Evolutionary conservation across 2,329 filamentous ascomycete species (phyloP).

Genomic region (Aspergillus neotritici): DNA sequence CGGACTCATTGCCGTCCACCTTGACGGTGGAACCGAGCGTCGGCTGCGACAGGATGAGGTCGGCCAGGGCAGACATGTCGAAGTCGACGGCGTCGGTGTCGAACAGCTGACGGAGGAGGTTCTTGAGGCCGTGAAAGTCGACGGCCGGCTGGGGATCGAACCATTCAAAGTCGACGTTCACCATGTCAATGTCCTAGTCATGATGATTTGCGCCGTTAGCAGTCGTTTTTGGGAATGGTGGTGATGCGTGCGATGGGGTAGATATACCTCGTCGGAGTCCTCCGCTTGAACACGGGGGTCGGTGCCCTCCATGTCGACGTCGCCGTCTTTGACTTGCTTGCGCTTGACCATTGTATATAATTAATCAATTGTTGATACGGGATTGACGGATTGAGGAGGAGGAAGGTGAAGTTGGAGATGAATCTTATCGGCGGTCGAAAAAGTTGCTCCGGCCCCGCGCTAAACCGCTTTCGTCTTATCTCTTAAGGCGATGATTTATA

Average conservation of each 20-base stretch:
- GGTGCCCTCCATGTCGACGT: slow-evolving; percentile 39
- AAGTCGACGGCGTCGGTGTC: slow-evolving; percentile 81
- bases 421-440: slow-evolving; percentile 3
- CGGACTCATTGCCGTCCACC: slow-evolving; percentile 87
- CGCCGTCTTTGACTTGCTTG: slow-evolving; percentile 45
- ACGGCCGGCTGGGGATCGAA: slow-evolving; percentile 87
- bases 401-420: background rate
- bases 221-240: slow-evolving; percentile 4
- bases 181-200: slow-evolving; percentile 73
- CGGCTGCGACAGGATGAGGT: slow-evolving; percentile 80
- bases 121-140: slow-evolving; percentile 93
- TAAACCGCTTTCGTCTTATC: slow-evolving; percentile 20
- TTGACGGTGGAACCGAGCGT: slow-evolving; percentile 92
- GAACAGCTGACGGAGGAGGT: slow-evolving; percentile 82
- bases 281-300: slow-evolving; percentile 35
- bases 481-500: too few relatives aligned
- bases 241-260: slow-evolving; percentile 2
- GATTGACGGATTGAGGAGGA: too few relatives aligned
- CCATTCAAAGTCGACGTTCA: slow-evolving; percentile 98
- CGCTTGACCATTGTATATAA: slow-evolving; percentile 45
- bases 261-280: slow-evolving; percentile 38
- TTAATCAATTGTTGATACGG: too few relatives aligned
- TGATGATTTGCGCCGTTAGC: slow-evolving; percentile 1
- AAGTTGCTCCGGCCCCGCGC: slow-evolving; percentile 14
- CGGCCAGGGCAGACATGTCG: slow-evolving; percentile 78